These are phyloP conservation scores for Dothidotthia symphoricarpi DNA, from an alignment of 2,329 filamentous ascomycete genomes.

Conservation along the genomic window DNA sequence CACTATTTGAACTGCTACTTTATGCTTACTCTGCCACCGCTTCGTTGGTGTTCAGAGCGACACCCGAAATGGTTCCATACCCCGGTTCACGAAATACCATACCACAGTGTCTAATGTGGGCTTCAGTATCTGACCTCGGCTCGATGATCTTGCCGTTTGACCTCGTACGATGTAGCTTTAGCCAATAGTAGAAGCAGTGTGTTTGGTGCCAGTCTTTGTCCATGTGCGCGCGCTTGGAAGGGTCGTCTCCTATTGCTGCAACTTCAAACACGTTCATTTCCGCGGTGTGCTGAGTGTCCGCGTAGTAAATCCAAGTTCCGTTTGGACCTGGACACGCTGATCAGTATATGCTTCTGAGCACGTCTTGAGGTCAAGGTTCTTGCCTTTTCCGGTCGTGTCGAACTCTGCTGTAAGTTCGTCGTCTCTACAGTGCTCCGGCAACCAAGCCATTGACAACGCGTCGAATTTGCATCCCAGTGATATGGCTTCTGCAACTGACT, in stretches of 20 bases:
- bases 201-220: slow-evolving; percentile 1
- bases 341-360: not conserved
- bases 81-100: too few relatives aligned
- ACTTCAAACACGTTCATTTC: not conserved
- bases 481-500: not conserved
- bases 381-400: not conserved
- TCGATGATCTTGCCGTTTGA: too few relatives aligned
- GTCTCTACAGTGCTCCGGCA: slow-evolving; percentile 1
- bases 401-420: not conserved
- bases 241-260: not conserved
- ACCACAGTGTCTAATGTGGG: too few relatives aligned
- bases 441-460: slow-evolving; percentile 1
- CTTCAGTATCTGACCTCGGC: too few relatives aligned
- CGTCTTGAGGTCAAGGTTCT: not conserved
- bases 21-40: too few relatives aligned
- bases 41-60: too few relatives aligned
- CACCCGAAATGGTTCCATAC: too few relatives aligned
- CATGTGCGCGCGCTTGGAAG: not conserved
- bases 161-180: too few relatives aligned
- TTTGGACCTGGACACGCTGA: not conserved
- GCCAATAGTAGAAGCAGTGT: slow-evolving; percentile 2
- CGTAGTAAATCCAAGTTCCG: slow-evolving; percentile 1
- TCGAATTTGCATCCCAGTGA: not conserved
- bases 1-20: too few relatives aligned
- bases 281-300: not conserved